Base-by-base conservation (phyloP, 2,329 filamentous ascomycete genomes). In the Aspergillus luchuensis region DNA sequence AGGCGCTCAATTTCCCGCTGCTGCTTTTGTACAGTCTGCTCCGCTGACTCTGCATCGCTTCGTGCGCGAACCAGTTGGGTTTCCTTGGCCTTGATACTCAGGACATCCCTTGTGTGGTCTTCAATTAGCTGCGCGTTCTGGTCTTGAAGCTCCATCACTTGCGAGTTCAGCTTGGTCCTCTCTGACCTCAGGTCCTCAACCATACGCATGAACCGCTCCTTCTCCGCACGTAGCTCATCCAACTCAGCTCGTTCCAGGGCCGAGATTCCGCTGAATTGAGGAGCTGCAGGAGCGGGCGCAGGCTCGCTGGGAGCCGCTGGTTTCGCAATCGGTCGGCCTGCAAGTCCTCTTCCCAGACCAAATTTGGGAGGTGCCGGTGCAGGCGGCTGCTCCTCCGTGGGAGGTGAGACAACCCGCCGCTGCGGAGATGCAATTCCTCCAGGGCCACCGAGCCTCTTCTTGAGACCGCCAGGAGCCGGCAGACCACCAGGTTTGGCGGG, bases 81-180 rank as follows among this genome's bases (percentile, higher is more conserved):
- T 76, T 99, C 95, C 78, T 99, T 99, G 13, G 95, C 95, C 76
- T 98, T 98, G 79, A 99, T 96, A 68, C 92, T 95, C 45, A 99
- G 83, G 0, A 97, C 92, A 70, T 99, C 94, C 51, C 94, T 86
- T 0, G 95, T 99, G 75, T 98, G 94, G 70, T 98, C 94, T 77
- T 99, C 95, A 63, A 99, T 99, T 36, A 99, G 83, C 64, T 95
- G 90, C 23, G 95, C 95, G 71, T 99, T 99, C 74, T 97, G 92
- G 70, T 97, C 96, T 78, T 97, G 96, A 30, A 99, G 84, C 77
- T 98, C 95, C 67, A 94, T 90, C 45, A 98, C 89, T 74, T 97
- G 92, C 0, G 92, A 95, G 61, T 88, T 85, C 52, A 97, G 84
- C 71, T 89, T 93, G 60, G 88, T 87, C 63, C 91, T 89, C 72